phyloP scores from a whole-genome alignment of 2,329 filamentous ascomycete genomes.

The Sclerotinia nivalis region DNA sequence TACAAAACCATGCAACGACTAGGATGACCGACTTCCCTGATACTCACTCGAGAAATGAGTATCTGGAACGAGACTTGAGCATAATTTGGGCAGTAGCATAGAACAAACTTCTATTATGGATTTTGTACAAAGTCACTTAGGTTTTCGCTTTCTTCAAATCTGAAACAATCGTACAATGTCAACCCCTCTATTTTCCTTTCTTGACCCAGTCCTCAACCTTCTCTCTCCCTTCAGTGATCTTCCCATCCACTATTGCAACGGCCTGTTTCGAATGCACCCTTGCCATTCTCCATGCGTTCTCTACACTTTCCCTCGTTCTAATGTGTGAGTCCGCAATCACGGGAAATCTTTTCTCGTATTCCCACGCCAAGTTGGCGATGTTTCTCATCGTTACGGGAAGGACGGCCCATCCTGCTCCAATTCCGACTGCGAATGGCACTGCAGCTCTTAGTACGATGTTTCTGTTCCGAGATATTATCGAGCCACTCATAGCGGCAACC shows the following conservation, averaged over 20 bases:
- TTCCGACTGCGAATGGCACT: conserved; percentile 75
- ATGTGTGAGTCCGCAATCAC: conserved; percentile 80
- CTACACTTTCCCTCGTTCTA: conserved; percentile 65
- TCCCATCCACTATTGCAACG: conserved; percentile 73
- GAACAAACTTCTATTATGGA: conserved; percentile 1
- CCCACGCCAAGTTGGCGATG: conserved; percentile 82
- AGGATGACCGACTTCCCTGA: not conserved
- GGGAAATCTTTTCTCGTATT: conserved; percentile 88
- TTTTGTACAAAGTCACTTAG: conserved; percentile 11
- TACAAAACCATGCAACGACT: not conserved
- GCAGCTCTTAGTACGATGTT: conserved; percentile 78
- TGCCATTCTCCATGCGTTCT: conserved; percentile 70
- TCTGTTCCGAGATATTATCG: conserved; percentile 85
- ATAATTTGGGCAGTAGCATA: not conserved
- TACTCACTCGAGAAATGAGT: not conserved
- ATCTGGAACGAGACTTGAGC: not conserved
- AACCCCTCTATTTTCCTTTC: conserved; percentile 59
- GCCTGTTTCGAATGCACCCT: conserved; percentile 72
- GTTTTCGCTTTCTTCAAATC: conserved; percentile 2
- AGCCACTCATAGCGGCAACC: conserved; percentile 91
- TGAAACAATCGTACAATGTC: not conserved
- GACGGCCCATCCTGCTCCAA: conserved; percentile 80
- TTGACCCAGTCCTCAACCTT: conserved; percentile 85
- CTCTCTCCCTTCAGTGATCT: conserved; percentile 74
- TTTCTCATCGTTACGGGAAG: conserved; percentile 90